phyloP scores from a whole-genome alignment of 306 rosid genomes.

The Hippophae rhamnoides region DNA sequence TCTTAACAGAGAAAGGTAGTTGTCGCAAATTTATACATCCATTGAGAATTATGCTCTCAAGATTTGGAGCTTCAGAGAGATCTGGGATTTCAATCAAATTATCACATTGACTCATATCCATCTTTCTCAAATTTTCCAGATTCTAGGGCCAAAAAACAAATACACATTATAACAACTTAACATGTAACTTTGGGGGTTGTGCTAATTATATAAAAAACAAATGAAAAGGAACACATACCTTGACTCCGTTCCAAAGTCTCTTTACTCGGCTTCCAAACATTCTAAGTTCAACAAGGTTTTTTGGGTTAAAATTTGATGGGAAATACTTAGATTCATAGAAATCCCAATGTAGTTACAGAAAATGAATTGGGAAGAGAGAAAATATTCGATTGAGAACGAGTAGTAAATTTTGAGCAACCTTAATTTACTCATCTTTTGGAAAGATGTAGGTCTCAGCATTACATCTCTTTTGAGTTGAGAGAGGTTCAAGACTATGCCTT shows the following conservation, averaged over 20 bases:
- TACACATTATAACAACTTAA: not conserved
- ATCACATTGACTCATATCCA: not conserved
- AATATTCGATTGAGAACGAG: not conserved
- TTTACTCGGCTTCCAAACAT: not conserved
- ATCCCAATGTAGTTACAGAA: slow-evolving; percentile 19
- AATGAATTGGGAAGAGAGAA: not conserved
- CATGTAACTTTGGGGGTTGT: too few species aligned
- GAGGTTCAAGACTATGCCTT: slow-evolving; percentile 9
- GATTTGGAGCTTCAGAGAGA: not conserved
- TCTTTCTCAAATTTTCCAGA: not conserved
- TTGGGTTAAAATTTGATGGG: not conserved
- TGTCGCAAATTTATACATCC: not conserved
- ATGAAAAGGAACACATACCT: not conserved
- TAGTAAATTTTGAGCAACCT: slow-evolving; percentile 12
- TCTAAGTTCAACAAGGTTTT: slow-evolving; percentile 10
- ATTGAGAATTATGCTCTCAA: not conserved
- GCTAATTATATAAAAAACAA: not conserved
- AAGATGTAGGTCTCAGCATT: slow-evolving; percentile 14
- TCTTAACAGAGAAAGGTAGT: not conserved
- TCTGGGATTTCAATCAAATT: not conserved
- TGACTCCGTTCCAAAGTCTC: slow-evolving; percentile 4
- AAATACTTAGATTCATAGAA: slow-evolving; percentile 7
- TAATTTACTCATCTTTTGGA: slow-evolving; percentile 18
- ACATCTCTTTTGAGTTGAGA: not conserved
- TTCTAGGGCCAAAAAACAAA: not conserved